These are phyloP conservation scores for Diutina catenulata DNA, from an alignment of 1,139 yeast species.

Conservation along the genomic window DNA sequence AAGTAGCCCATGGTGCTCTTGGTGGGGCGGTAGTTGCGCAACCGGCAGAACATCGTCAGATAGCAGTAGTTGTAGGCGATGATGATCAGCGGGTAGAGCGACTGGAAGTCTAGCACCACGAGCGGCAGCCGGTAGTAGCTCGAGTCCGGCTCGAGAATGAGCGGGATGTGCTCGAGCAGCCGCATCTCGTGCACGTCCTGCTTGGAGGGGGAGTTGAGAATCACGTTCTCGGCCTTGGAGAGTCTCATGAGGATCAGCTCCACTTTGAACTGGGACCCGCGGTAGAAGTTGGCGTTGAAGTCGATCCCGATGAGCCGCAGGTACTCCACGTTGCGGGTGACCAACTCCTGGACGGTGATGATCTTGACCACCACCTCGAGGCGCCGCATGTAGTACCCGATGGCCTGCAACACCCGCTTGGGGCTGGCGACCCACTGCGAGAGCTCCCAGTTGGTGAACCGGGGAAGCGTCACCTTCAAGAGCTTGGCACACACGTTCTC, in stretches of 20 bases:
- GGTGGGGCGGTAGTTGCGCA: conserved; percentile 38
- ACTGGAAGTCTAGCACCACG: conserved; percentile 84
- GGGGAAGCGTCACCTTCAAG: conserved; percentile 58
- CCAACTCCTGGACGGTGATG: conserved; percentile 50
- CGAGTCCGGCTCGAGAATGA: conserved; percentile 87
- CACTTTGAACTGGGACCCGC: conserved; percentile 92
- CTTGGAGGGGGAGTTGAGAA: conserved; percentile 72
- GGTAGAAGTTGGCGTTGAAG: conserved; percentile 70
- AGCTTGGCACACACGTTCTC: conserved; percentile 67
- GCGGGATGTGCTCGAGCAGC: conserved; percentile 78
- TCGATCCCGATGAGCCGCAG: conserved; percentile 84
- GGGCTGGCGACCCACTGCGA: conserved; percentile 31
- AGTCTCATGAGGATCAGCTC: conserved; percentile 72
- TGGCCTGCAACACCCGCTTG: conserved; percentile 16
- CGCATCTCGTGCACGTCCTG: conserved; percentile 75
- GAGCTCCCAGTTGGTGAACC: conserved; percentile 37
- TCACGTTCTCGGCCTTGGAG: conserved; percentile 61
- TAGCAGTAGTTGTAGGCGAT: conserved; percentile 90
- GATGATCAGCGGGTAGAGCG: conserved; percentile 83
- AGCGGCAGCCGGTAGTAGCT: conserved; percentile 81
- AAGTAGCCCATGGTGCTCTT: conserved; percentile 29
- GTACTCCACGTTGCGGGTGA: conserved; percentile 68
- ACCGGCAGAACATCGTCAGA: conserved; percentile 71
- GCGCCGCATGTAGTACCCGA: conserved; percentile 44
- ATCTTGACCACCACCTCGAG: conserved; percentile 34